Conservation (phyloP, 1,284 basidiomycete genomes). For the Sutorius eximius region DNA sequence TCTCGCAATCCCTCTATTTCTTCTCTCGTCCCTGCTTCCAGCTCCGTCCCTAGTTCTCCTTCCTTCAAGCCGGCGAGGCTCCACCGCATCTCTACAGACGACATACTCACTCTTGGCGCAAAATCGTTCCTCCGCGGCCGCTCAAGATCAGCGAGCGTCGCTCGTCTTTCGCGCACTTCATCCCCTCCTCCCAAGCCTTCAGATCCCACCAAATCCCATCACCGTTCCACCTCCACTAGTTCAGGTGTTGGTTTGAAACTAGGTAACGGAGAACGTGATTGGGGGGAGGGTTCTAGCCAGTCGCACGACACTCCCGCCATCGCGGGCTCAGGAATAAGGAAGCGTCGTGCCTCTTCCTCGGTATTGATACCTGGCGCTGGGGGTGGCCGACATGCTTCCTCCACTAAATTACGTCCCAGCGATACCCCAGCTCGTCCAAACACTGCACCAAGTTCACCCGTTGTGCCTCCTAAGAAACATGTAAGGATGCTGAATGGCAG, state of each 20-base stretch:
- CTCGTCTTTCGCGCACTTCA: slow-evolving; percentile 6
- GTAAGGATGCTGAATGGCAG: slow-evolving; percentile 73
- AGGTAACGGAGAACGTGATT: slow-evolving; percentile 1
- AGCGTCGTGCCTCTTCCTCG: slow-evolving; percentile 27
- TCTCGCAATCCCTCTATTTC: slow-evolving; percentile 15
- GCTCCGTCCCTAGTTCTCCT: slow-evolving; percentile 22
- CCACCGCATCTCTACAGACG: slow-evolving; percentile 40
- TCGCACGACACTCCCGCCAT: not conserved
- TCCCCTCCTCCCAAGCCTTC: slow-evolving; percentile 16
- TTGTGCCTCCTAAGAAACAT: slow-evolving; percentile 32
- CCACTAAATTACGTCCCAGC: slow-evolving; percentile 7
- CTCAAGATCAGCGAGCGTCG: slow-evolving; percentile 31
- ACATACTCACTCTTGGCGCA: slow-evolving; percentile 44
- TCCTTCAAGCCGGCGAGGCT: slow-evolving; percentile 14
- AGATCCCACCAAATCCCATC: slow-evolving; percentile 3
- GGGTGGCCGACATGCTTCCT: slow-evolving; percentile 28
- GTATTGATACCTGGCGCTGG: slow-evolving; percentile 28
- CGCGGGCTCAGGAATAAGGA: slow-evolving; percentile 33
- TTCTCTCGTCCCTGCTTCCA: slow-evolving; percentile 14
- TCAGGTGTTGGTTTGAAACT: slow-evolving; percentile 1
- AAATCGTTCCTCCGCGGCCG: slow-evolving; percentile 50
- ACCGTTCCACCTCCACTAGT: slow-evolving; percentile 16
- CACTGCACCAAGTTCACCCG: slow-evolving; percentile 11
- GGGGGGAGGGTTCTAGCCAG: not conserved
- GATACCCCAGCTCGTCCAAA: slow-evolving; percentile 11